Evolutionary conservation across 169 alveolate species (phyloP).

Genomic region (Cryptosporidium baileyi): DNA sequence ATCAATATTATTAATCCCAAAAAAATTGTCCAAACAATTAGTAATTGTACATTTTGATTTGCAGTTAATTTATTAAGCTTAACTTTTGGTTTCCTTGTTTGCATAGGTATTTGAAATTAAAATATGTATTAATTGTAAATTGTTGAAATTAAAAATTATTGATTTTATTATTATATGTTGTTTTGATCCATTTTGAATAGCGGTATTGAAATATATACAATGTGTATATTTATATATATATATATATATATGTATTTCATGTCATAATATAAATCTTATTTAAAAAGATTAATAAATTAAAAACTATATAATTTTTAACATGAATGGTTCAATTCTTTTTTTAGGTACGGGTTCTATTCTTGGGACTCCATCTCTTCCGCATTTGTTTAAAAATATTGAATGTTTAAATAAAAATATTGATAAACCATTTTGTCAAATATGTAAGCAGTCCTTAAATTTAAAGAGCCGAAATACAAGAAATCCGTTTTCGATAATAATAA

Average conservation of each 20-base stretch:
- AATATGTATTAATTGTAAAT: no score
- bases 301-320: neutral
- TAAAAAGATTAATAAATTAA: neutral
- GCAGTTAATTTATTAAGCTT: neutral
- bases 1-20: slow-evolving; percentile 18
- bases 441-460: neutral
- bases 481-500: slow-evolving; percentile 32
- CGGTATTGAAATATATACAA: no score
- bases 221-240: neutral
- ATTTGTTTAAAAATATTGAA: slow-evolving; percentile 32
- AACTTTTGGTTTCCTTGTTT: neutral
- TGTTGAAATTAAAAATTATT: no score
- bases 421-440: slow-evolving; percentile 21
- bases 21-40: slow-evolving; percentile 48
- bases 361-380: slow-evolving; percentile 49
- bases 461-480: slow-evolving; percentile 8
- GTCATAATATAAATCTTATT: neutral
- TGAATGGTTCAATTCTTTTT: slow-evolving; percentile 42
- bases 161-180: no score
- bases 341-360: slow-evolving; percentile 31
- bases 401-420: neutral
- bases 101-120: neutral
- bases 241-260: neutral
- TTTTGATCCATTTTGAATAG: no score
- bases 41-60: slow-evolving; percentile 10